Conservation (phyloP, 1,139 yeast genomes). For the Wickerhamomyces sp. region DNA sequence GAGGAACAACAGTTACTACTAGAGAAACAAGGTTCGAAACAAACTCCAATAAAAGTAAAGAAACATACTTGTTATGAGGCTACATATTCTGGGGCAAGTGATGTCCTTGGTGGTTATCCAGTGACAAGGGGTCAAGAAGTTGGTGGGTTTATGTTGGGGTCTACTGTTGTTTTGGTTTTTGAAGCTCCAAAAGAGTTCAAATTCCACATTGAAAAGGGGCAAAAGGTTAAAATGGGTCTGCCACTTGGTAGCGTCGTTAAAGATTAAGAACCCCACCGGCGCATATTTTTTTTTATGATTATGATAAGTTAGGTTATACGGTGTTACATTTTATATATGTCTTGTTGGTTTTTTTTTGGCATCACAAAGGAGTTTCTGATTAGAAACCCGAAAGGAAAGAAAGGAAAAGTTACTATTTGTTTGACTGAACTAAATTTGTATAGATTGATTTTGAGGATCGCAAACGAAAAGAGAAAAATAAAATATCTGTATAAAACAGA, state of each 20-base stretch:
- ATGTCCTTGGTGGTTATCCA: constrained; percentile 83
- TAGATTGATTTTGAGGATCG: too few species aligned
- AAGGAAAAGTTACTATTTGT: too few species aligned
- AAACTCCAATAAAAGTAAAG: constrained; percentile 33
- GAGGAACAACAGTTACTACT: constrained; percentile 2
- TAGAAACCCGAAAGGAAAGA: too few species aligned
- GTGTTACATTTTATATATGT: background rate
- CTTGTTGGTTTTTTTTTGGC: background rate
- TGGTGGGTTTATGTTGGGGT: constrained; percentile 95
- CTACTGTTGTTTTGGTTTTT: constrained; percentile 92
- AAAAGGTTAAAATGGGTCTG: constrained; percentile 83
- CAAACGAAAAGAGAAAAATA: too few species aligned
- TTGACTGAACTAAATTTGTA: too few species aligned
- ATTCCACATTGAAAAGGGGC: constrained; percentile 66
- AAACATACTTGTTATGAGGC: constrained; percentile 93
- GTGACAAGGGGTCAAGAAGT: constrained; percentile 88
- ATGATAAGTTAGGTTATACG: background rate
- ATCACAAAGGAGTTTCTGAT: too few species aligned
- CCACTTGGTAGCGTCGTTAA: constrained; percentile 50
- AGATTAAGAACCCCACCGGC: constrained; percentile 1
- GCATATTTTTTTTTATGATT: background rate
- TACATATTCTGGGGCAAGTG: constrained; percentile 77
- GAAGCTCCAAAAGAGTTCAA: constrained; percentile 85
- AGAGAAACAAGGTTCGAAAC: constrained; percentile 15
- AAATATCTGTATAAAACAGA: too few species aligned